Evolutionary conservation across 139 green algal species (phyloP).

Genomic region (Chlorella vulgaris): DNA sequence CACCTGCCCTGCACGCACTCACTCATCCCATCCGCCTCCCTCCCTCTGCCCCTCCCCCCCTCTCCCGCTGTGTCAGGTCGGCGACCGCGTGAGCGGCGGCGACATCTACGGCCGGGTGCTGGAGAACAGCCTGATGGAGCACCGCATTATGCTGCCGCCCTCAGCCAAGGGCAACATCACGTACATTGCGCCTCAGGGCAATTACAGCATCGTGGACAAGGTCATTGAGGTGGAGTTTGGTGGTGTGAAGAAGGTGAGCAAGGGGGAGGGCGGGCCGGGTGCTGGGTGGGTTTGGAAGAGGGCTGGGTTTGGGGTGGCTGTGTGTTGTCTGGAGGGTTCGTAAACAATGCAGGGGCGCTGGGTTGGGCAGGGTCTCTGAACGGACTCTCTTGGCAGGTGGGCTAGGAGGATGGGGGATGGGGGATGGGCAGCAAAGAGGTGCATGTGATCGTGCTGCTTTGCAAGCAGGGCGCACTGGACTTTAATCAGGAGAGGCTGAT

Average conservation of each 20-base stretch:
- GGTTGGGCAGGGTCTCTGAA: too few relatives aligned
- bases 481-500: too few relatives aligned
- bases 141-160: constrained; percentile 93
- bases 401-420: too few relatives aligned
- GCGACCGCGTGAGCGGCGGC: constrained; percentile 90
- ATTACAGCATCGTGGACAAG: constrained; percentile 92
- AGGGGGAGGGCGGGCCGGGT: too few relatives aligned
- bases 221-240: constrained; percentile 99
- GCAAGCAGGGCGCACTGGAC: too few relatives aligned
- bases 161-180: constrained; percentile 84
- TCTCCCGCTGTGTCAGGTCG: constrained; percentile 64
- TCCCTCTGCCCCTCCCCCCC: neutral
- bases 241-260: constrained; percentile 82
- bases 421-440: too few relatives aligned
- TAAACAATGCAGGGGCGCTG: too few relatives aligned
- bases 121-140: constrained; percentile 96
- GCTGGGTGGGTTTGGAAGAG: neutral
- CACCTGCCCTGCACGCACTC: neutral
- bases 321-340: too few relatives aligned
- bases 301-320: neutral
- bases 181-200: constrained; percentile 89
- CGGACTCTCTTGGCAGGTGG: too few relatives aligned
- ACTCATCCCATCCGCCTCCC: neutral
- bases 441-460: too few relatives aligned
- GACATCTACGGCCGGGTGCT: constrained; percentile 96